phyloP scores from a whole-genome alignment of 164 flowering plant species.

The Houttuynia cordata region DNA sequence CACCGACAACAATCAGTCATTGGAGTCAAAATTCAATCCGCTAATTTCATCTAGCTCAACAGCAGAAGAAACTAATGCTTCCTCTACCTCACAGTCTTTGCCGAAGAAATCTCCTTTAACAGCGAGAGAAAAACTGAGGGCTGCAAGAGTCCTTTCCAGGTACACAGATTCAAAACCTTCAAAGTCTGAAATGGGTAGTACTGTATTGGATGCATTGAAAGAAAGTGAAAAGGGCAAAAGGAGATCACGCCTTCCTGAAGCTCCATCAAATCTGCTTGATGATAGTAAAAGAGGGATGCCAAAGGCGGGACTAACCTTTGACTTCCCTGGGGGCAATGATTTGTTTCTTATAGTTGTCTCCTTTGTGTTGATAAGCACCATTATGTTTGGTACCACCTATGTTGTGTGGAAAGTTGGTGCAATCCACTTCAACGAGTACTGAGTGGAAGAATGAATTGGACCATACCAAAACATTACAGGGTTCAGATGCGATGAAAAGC shows the following conservation, averaged over 20 bases:
- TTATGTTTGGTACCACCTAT: slow-evolving; percentile 81
- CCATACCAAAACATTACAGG: background rate
- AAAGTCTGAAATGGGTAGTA: slow-evolving; percentile 48
- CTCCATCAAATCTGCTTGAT: slow-evolving; percentile 75
- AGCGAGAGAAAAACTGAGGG: slow-evolving; percentile 79
- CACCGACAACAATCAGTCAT: slow-evolving; percentile 14
- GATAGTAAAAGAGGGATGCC: slow-evolving; percentile 87
- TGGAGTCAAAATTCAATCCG: slow-evolving; percentile 11
- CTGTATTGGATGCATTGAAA: slow-evolving; percentile 55
- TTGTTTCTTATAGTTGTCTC: slow-evolving; percentile 53
- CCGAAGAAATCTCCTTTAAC: slow-evolving; percentile 50
- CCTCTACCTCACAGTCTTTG: slow-evolving; percentile 14
- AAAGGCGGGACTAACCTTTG: slow-evolving; percentile 56
- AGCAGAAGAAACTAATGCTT: slow-evolving; percentile 3
- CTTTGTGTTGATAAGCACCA: slow-evolving; percentile 58
- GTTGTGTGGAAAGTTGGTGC: slow-evolving; percentile 95
- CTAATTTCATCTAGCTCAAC: slow-evolving; percentile 10
- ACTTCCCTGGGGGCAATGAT: slow-evolving; percentile 76
- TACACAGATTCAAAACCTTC: slow-evolving; percentile 45
- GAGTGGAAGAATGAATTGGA: background rate
- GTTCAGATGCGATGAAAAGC: background rate
- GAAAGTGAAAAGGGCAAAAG: slow-evolving; percentile 68
- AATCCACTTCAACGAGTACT: slow-evolving; percentile 73
- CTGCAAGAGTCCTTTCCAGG: slow-evolving; percentile 74
- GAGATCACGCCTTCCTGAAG: slow-evolving; percentile 79